Evolutionary conservation across 2,329 filamentous ascomycete species (phyloP), one percentile per base, ranked within the genome.

Genomic region (Trichoderma harzianum): DNA sequence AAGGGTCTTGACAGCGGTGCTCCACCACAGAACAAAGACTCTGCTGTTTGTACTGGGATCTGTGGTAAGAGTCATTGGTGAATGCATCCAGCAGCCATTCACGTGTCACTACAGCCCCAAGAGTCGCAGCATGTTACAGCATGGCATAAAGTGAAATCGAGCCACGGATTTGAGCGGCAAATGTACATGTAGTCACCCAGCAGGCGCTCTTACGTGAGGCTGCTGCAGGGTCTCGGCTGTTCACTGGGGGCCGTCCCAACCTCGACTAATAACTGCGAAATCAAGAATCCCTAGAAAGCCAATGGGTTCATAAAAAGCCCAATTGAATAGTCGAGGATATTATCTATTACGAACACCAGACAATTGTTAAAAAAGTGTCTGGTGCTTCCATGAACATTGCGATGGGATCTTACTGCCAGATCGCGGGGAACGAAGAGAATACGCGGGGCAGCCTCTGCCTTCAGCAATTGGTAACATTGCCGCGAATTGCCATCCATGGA

Each of bases 121-220:
- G 11, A 11, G 12, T 51, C 7, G 18, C 11, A n/a, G 5, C 26
- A 26, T 32, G 62, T 5, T 11, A 7, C 16, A 21, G 24, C 1
- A 51, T 21, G 36, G 36, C 36, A 12, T 16, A 14, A n/a, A 24
- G 10, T 66, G 30, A 26, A 60, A 26, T 43, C 53, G 10, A 26
- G 21, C 16, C 28, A 47, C 14, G n/a, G 39, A 14, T 21, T 57
- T 57, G 43, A 21, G 8, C n/a, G n/a, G 43, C 43, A 47, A 18
- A 47, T 47, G 43, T n/a, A 39, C 36, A 47, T 51, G 66, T 32
- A 47, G 36, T 61, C 66, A 69, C 55, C 26, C 55, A 61, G 26
- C 24, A 6, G 60, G 57, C 55, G 3, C n/a, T 71, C 72, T 63
- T 64, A 73, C 62, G 55, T 66, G 55, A 55, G 68, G 62, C 43